These are phyloP conservation scores for Sergeia podlipaevii DNA, from an alignment of 208 protist genomes.

Conservation along the genomic window DNA sequence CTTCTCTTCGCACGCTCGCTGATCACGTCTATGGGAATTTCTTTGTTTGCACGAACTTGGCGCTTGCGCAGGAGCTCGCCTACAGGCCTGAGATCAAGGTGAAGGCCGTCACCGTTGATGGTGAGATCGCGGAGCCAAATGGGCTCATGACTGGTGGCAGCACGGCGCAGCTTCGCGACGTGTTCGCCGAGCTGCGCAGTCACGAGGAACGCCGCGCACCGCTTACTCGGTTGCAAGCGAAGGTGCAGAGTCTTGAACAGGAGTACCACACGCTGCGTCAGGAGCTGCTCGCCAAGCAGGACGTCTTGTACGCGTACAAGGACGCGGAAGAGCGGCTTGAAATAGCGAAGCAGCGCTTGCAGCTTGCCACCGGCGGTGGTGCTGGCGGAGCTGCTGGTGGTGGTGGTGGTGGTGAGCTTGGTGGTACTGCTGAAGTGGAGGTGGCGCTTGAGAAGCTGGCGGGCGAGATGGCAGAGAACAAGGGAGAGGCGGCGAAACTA, in stretches of 20 bases:
- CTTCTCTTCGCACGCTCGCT: constrained; percentile 14
- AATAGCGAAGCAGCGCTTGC: constrained; percentile 40
- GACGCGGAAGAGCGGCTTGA: constrained; percentile 52
- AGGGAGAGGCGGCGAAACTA: constrained; percentile 20
- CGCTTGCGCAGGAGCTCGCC: constrained; percentile 81
- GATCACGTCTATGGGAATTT: constrained; percentile 97
- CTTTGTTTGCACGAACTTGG: constrained; percentile 92
- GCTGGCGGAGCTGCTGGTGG: constrained; percentile 15
- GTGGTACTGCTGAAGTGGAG: constrained; percentile 28
- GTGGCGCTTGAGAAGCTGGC: constrained; percentile 29
- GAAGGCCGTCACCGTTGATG: constrained; percentile 97
- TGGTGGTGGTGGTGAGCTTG: constrained; percentile 11
- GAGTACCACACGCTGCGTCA: constrained; percentile 38
- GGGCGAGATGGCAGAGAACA: constrained; percentile 21
- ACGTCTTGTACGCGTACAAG: constrained; percentile 40
- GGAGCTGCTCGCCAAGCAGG: constrained; percentile 36
- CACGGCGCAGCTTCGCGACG: constrained; percentile 61
- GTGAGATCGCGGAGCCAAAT: constrained; percentile 97
- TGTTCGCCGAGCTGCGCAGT: constrained; percentile 58
- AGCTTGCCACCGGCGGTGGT: constrained; percentile 19
- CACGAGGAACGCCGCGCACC: constrained; percentile 46
- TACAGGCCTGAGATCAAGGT: constrained; percentile 67
- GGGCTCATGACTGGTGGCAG: constrained; percentile 97
- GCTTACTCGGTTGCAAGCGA: constrained; percentile 32
- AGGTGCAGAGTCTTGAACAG: constrained; percentile 29